These are phyloP conservation scores for Magnaporthiopsis incrustans DNA, from an alignment of 2,329 filamentous ascomycete genomes.

Conservation along the genomic window DNA sequence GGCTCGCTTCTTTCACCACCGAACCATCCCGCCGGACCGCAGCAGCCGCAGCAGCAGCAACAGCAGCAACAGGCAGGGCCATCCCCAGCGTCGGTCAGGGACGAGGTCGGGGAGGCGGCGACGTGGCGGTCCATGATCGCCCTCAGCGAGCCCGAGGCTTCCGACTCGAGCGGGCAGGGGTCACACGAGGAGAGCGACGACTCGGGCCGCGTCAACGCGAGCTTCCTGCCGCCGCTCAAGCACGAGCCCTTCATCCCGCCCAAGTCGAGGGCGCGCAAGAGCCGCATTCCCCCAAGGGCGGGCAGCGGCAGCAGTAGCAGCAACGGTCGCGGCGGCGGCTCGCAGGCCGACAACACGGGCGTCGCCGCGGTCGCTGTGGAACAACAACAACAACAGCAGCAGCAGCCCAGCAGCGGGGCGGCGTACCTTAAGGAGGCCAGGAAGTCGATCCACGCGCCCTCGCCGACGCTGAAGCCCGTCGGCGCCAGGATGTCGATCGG, in stretches of 20 bases:
- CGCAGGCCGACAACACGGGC: not conserved
- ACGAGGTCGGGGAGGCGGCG: not conserved
- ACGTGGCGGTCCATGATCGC: not conserved
- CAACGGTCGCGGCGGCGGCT: not conserved
- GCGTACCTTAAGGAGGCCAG: slow-evolving; percentile 7
- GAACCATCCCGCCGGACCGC: too few relatives aligned
- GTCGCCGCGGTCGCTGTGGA: too few relatives aligned
- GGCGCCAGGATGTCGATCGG: not conserved
- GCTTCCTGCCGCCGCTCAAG: slow-evolving; percentile 28
- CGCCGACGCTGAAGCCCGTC: not conserved
- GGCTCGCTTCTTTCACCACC: too few relatives aligned
- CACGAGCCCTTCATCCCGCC: slow-evolving; percentile 28
- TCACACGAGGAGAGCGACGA: slow-evolving; percentile 4
- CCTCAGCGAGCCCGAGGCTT: not conserved
- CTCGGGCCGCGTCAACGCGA: slow-evolving; percentile 16
- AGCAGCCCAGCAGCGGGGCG: not conserved
- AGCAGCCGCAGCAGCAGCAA: too few relatives aligned
- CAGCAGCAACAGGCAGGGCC: not conserved
- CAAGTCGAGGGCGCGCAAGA: slow-evolving; percentile 14
- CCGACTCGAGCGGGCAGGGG: slow-evolving; percentile 3
- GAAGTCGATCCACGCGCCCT: slow-evolving; percentile 5
- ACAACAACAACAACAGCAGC: not conserved
- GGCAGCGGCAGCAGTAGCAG: not conserved
- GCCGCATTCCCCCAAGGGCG: not conserved
- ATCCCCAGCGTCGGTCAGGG: not conserved